These are phyloP conservation scores for Coelastrella sp. DNA, from an alignment of 139 green algal species.

Conservation along the genomic window DNA sequence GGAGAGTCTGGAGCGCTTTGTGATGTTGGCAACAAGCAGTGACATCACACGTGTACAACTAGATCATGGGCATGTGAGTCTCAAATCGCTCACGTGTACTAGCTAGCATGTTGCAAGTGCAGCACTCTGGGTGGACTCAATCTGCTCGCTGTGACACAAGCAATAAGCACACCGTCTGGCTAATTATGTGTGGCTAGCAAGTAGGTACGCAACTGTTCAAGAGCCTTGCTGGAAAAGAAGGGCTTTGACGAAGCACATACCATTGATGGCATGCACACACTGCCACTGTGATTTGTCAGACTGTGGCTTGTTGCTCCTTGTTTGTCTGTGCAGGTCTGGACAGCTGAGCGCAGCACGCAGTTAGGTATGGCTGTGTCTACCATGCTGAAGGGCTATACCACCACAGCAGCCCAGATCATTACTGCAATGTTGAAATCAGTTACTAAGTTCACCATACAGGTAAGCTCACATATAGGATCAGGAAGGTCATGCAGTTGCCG, in stretches of 20 bases:
- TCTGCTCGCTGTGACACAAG: no score
- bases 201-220: no score
- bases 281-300: no score
- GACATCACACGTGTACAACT: conserved; percentile 72
- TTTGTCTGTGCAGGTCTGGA: conserved; percentile 82
- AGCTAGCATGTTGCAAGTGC: background rate
- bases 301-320: no score
- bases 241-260: no score
- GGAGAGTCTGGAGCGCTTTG: conserved; percentile 89
- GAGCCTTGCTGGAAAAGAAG: no score
- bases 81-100: background rate
- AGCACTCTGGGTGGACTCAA: no score
- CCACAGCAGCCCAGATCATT: conserved; percentile 83
- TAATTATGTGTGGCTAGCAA: no score
- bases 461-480: conserved; percentile 46
- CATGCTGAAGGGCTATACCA: conserved; percentile 90
- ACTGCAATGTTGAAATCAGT: conserved; percentile 80
- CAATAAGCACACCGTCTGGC: no score
- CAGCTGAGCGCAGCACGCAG: conserved; percentile 70
- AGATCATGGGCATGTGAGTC: conserved; percentile 59
- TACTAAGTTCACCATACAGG: conserved; percentile 88
- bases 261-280: no score
- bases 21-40: conserved; percentile 83
- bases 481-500: background rate
- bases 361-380: conserved; percentile 81